Evolutionary conservation across 108 stramenopile species (phyloP).

Genomic region (Nitzschia putrida): DNA sequence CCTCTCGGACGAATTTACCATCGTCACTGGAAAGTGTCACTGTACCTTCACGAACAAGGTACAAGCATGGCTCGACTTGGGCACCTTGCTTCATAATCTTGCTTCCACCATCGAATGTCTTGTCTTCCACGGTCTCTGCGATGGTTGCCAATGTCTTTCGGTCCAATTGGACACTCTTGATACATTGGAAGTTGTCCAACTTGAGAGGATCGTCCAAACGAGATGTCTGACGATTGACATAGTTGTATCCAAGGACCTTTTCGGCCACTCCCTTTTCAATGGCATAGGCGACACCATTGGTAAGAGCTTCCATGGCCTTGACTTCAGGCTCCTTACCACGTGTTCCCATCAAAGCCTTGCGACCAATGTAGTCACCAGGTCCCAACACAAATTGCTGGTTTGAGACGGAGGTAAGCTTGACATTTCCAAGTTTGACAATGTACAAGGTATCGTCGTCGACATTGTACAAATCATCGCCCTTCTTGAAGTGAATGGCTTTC

Average conservation of each 20-base stretch:
- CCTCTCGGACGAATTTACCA: conserved; percentile 24
- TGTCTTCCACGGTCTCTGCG: conserved; percentile 48
- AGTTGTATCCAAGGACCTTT: conserved; percentile 20
- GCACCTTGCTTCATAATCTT: conserved; percentile 83
- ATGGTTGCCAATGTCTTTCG: conserved; percentile 21
- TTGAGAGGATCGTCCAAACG: conserved; percentile 18
- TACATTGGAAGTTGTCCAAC: conserved; percentile 50
- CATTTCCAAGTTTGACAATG: conserved; percentile 72
- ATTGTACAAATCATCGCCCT: conserved; percentile 69
- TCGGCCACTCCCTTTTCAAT: conserved; percentile 21
- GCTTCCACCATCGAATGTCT: conserved; percentile 61
- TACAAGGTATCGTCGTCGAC: conserved; percentile 89
- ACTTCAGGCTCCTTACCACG: conserved; percentile 73
- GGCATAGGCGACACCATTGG: conserved; percentile 16
- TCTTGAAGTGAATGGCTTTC: conserved; percentile 58
- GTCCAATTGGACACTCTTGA: conserved; percentile 45
- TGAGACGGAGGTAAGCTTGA: conserved; percentile 60
- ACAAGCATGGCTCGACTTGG: conserved; percentile 41
- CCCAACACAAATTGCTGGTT: conserved; percentile 56
- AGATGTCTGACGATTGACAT: conserved; percentile 12
- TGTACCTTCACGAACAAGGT: conserved; percentile 61
- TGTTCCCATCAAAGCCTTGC: conserved; percentile 71
- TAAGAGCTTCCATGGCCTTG: conserved; percentile 44
- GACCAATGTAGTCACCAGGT: conserved; percentile 81
- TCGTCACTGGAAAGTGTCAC: conserved; percentile 44